Evolutionary conservation across 179 eudicot genomes (phyloP).

Genomic region (Heliamphora pulchella): DNA sequence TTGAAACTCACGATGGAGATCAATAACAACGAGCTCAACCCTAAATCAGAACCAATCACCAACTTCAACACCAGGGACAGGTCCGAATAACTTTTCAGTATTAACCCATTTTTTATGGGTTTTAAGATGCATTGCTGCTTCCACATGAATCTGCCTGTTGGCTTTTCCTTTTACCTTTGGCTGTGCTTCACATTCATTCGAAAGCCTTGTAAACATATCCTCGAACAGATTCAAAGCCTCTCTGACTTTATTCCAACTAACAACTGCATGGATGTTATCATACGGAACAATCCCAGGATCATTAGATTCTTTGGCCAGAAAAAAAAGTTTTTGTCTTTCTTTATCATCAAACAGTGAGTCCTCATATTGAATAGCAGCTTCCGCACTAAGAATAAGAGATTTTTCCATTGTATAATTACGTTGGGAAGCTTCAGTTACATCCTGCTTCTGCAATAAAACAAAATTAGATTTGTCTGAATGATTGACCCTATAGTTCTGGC

Average conservation of each 20-base stretch:
- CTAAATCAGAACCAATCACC: conserved; percentile 44
- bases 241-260: conserved; percentile 32
- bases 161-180: not conserved
- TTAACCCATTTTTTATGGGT: conserved; percentile 12
- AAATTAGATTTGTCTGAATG: not conserved
- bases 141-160: not conserved
- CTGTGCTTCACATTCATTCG: conserved; percentile 20
- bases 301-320: conserved; percentile 12
- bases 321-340: not conserved
- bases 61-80: conserved; percentile 43
- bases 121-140: conserved; percentile 22
- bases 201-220: conserved; percentile 27
- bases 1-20: conserved; percentile 22
- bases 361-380: conserved; percentile 4
- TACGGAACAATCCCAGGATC: conserved; percentile 22
- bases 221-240: conserved; percentile 44
- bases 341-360: conserved; percentile 20
- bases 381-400: not conserved
- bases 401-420: not conserved
- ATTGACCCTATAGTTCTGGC: not conserved
- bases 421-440: not conserved
- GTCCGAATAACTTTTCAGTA: conserved; percentile 23
- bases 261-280: conserved; percentile 18
- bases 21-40: conserved; percentile 26
- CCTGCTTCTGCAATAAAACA: conserved; percentile 4